These are phyloP conservation scores for Cytospora piceae DNA, from an alignment of 2,329 filamentous ascomycete genomes.

Conservation along the genomic window DNA sequence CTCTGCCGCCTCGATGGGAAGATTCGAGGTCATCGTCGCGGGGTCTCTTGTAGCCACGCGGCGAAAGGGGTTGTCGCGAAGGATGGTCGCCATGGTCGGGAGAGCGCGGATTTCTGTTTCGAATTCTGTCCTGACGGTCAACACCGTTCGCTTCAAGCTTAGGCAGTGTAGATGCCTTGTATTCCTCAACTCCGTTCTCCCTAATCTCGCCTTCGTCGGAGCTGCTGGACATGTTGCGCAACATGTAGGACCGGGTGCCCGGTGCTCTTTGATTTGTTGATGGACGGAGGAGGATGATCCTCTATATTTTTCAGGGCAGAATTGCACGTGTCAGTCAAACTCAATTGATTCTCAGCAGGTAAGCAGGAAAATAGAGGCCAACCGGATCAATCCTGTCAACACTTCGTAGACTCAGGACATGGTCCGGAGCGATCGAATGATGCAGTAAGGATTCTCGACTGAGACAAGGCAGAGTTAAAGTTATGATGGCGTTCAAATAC, in stretches of 20 bases:
- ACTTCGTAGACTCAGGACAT: conserved; percentile 34
- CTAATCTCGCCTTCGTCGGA: conserved; percentile 88
- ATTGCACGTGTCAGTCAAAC: conserved; percentile 32
- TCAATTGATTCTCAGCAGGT: conserved; percentile 21
- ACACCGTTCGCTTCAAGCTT: conserved; percentile 77
- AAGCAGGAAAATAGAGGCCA: conserved; percentile 35
- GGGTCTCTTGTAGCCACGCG: conserved; percentile 68
- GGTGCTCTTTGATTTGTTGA: background rate
- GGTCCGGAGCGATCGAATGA: conserved; percentile 22
- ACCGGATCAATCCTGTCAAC: conserved; percentile 39
- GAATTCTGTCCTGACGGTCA: conserved; percentile 90
- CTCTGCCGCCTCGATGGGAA: conserved; percentile 42
- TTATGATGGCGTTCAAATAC: background rate
- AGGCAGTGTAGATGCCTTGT: conserved; percentile 88
- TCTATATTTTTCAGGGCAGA: conserved; percentile 24
- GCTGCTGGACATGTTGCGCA: conserved; percentile 51
- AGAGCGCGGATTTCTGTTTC: conserved; percentile 61
- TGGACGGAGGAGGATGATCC: conserved; percentile 26
- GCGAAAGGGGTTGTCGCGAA: conserved; percentile 59
- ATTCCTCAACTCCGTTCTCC: conserved; percentile 66
- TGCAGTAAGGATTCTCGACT: conserved; percentile 9
- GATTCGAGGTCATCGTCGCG: conserved; percentile 67
- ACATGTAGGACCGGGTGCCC: conserved; percentile 12
- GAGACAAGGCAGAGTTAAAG: background rate
- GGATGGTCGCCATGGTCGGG: conserved; percentile 54